Base-by-base conservation (phyloP, 352 stramenopile genomes). In the Phytophthora pseudosyringae region DNA sequence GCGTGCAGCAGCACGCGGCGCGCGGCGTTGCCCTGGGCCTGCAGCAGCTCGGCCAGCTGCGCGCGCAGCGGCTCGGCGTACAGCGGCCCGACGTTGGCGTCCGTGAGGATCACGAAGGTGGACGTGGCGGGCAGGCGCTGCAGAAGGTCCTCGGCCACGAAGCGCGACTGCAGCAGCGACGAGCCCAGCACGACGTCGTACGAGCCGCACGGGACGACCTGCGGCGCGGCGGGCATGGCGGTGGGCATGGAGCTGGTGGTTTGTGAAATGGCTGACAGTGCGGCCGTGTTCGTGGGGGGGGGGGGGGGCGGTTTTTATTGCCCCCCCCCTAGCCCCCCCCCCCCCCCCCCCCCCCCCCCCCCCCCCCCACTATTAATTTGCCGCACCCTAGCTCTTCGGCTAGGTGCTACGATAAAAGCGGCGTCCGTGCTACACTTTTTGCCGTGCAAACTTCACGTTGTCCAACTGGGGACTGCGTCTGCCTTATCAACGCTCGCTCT, bases 101-200 rank as follows among this genome's bases (percentile, higher is more conserved):
- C 86, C 0, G 83, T 91, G 54, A 95, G 74, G 62, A 95, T 88
- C 10, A 95, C 80, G 59, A 91, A 93, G 35, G 84, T 95, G 40
- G 82, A 79, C n/a, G 78, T 88, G 25, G 48, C 54, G 6, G 81
- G 68, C 64, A 92, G 65, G 16, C 70, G 69, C 40, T 76, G 53
- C 57, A 90, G 60, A 5, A 94, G 81, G 55, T 94, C 83, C 39
- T 80, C 53, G 16, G 83, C 80, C 10, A 93, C 73, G 49, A 83
- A 91, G 51, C 69, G 74, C 18, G 80, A 88, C 39, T 79, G 75
- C 12, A 94, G 72, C 43, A 94, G 68, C 44, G 70, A 62, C 13
- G 82, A 83, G 68, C 86, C 86, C 36, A 94, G 73, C 52, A 93
- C 80, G 58, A 94, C 90, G 66, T 92, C 80, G 77, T 94, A 92